phyloP scores from a whole-genome alignment of 2,329 filamentous ascomycete species.

The Cadophora gregata region DNA sequence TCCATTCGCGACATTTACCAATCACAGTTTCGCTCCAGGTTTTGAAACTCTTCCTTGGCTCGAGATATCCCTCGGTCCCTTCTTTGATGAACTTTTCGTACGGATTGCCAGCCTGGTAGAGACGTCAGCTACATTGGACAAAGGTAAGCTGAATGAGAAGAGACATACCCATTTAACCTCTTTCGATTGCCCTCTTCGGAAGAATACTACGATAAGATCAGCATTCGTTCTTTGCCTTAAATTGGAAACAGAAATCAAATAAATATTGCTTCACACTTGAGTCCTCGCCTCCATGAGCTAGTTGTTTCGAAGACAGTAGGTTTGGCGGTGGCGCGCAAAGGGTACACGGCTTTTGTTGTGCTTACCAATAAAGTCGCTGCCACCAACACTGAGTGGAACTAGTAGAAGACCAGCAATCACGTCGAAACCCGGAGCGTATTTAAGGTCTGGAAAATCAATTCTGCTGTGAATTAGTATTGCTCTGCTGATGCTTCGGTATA shows the following conservation, averaged over 20 bases:
- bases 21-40: constrained; percentile 82
- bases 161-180: constrained; percentile 68
- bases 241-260: background rate
- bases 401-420: constrained; percentile 80
- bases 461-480: constrained; percentile 32
- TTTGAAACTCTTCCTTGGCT: constrained; percentile 81
- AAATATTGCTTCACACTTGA: background rate
- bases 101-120: constrained; percentile 75
- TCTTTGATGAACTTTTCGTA: constrained; percentile 79
- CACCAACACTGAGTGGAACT: constrained; percentile 78
- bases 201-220: constrained; percentile 65
- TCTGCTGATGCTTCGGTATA: background rate
- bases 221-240: background rate
- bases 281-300: background rate
- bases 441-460: constrained; percentile 80
- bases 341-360: background rate
- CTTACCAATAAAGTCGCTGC: constrained; percentile 74
- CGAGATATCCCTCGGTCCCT: constrained; percentile 75
- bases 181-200: constrained; percentile 76
- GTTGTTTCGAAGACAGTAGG: background rate
- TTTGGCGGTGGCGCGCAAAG: background rate
- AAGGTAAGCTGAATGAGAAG: background rate
- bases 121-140: background rate
- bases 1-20: constrained; percentile 86
- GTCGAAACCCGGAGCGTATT: constrained; percentile 79